These are phyloP conservation scores for Spiraea crenata DNA, from an alignment of 331 rosid species.

Conservation along the genomic window DNA sequence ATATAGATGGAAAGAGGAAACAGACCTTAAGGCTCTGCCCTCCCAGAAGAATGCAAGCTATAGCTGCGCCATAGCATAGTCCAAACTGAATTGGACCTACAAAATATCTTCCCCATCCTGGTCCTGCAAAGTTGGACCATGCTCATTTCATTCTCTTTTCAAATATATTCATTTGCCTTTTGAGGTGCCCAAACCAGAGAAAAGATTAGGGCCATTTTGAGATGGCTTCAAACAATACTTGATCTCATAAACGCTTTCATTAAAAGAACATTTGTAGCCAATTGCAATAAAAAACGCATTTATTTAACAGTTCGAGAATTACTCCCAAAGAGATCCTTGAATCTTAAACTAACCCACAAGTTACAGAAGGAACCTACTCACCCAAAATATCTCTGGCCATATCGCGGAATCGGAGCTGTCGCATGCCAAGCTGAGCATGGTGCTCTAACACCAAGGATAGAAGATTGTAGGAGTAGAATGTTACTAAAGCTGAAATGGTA, in stretches of 20 bases:
- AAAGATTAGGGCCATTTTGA: too few species aligned
- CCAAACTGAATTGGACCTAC: conserved; percentile 50
- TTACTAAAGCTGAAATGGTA: conserved; percentile 33
- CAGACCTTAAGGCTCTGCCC: conserved; percentile 54
- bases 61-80: conserved; percentile 47
- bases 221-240: too few species aligned
- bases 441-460: conserved; percentile 60
- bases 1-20: conserved; percentile 29
- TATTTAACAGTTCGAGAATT: too few species aligned
- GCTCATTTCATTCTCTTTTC: not conserved
- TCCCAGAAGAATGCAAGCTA: conserved; percentile 49
- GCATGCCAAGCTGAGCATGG: conserved; percentile 58
- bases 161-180: too few species aligned
- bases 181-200: not conserved
- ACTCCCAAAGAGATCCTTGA: too few species aligned
- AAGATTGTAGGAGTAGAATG: conserved; percentile 80
- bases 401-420: conserved; percentile 72
- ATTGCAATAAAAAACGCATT: too few species aligned
- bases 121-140: conserved; percentile 34
- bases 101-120: conserved; percentile 44
- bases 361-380: not conserved
- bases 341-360: too few species aligned
- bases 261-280: too few species aligned
- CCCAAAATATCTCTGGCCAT: conserved; percentile 68
- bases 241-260: too few species aligned